Conservation (phyloP, 352 stramenopile species). For the Pythium periplocum region DNA sequence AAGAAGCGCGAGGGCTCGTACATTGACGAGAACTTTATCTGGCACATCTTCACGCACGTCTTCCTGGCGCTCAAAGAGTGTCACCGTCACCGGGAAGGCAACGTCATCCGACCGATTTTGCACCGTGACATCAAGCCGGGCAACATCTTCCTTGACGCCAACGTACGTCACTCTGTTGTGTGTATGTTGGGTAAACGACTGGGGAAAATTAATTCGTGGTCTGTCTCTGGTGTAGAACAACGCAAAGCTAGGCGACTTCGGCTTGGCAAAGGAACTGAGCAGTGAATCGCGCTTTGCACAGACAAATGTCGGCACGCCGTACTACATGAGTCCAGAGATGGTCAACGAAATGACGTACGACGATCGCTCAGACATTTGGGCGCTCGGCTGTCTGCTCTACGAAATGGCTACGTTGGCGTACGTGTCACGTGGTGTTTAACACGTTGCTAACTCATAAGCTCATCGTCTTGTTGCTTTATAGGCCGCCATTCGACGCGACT, state of each 20-base stretch:
- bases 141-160: slow-evolving; percentile 91
- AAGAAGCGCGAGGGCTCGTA: slow-evolving; percentile 88
- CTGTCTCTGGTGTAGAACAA: slow-evolving; percentile 55
- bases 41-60: slow-evolving; percentile 91
- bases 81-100: slow-evolving; percentile 83
- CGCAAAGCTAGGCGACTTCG: slow-evolving; percentile 90
- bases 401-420: slow-evolving; percentile 86
- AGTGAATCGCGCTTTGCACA: slow-evolving; percentile 88
- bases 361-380: slow-evolving; percentile 90
- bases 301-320: slow-evolving; percentile 90
- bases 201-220: neutral
- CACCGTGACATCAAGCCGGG: slow-evolving; percentile 91
- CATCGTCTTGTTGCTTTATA: slow-evolving; percentile 6
- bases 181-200: neutral
- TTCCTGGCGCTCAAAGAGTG: slow-evolving; percentile 89
- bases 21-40: slow-evolving; percentile 92
- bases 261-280: slow-evolving; percentile 87
- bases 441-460: no score
- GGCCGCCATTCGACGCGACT: slow-evolving; percentile 88
- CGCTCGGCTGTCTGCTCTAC: slow-evolving; percentile 88
- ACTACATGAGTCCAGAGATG: slow-evolving; percentile 93
- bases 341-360: slow-evolving; percentile 92
- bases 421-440: slow-evolving; percentile 6
- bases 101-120: slow-evolving; percentile 76
- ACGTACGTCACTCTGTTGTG: slow-evolving; percentile 35